Evolutionary conservation across 2,329 filamentous ascomycete species (phyloP).

Genomic region (Colletotrichum simmondsii): DNA sequence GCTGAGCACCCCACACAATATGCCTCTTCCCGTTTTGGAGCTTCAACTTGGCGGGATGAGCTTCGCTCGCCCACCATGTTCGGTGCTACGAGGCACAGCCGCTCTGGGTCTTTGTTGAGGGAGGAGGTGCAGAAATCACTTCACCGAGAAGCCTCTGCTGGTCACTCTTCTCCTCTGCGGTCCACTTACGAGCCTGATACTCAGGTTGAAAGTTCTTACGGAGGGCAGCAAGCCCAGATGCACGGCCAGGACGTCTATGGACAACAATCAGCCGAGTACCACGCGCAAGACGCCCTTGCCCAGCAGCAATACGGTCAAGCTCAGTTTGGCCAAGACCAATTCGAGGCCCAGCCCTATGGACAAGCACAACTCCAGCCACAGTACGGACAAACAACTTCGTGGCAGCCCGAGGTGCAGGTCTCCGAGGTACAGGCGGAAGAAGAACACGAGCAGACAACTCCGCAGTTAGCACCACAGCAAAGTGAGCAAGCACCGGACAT

Average conservation of each 20-base stretch:
- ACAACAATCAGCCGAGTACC: background rate
- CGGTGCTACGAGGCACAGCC: constrained; percentile 21
- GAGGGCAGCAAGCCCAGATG: background rate
- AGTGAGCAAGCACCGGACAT: constrained; percentile 30
- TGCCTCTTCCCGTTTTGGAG: constrained; percentile 24
- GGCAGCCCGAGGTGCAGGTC: constrained; percentile 9
- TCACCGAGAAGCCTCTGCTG: background rate
- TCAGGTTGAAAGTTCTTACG: background rate
- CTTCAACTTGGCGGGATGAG: constrained; percentile 25
- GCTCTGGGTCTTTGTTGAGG: constrained; percentile 16
- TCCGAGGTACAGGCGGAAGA: constrained; percentile 6
- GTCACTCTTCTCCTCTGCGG: background rate
- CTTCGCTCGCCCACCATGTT: constrained; percentile 18
- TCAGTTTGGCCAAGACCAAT: background rate
- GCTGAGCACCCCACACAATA: constrained; percentile 6
- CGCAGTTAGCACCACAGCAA: constrained; percentile 32
- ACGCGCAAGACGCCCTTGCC: background rate
- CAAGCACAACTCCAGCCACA: background rate
- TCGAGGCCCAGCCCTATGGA: background rate
- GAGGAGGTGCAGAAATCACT: constrained; percentile 13
- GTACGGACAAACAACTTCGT: background rate
- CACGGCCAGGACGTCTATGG: background rate
- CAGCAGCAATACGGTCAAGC: background rate
- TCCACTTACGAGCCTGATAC: background rate
- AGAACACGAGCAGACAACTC: constrained; percentile 28